phyloP scores from a whole-genome alignment of 768 basidiomycete genomes.

The Trametes coccinea region DNA sequence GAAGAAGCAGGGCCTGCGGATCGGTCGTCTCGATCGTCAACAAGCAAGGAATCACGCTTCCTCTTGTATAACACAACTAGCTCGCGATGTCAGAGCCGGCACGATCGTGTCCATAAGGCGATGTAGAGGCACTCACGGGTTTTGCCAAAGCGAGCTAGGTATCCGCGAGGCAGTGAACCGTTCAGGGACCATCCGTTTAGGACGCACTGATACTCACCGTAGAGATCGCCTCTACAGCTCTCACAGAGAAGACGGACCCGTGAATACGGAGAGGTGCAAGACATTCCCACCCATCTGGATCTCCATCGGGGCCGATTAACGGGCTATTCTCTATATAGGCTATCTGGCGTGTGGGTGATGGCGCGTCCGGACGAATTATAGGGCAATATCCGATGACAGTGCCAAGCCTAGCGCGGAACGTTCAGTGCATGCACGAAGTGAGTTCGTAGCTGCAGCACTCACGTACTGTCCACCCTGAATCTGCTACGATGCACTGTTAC shows the following conservation, averaged over 20 bases:
- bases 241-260: slow-evolving; percentile 27
- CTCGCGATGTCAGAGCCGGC: not conserved
- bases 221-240: slow-evolving; percentile 20
- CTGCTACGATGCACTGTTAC: slow-evolving; percentile 22
- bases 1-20: slow-evolving; percentile 26
- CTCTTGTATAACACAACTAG: slow-evolving; percentile 28
- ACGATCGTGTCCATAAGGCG: not conserved
- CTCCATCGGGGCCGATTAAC: slow-evolving; percentile 28
- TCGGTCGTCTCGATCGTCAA: slow-evolving; percentile 22
- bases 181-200: not conserved
- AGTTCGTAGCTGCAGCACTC: not conserved
- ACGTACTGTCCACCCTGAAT: slow-evolving; percentile 26
- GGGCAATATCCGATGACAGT: slow-evolving; percentile 26
- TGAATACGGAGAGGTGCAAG: slow-evolving; percentile 20
- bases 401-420: slow-evolving; percentile 15
- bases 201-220: slow-evolving; percentile 19
- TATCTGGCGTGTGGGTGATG: slow-evolving; percentile 28
- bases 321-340: slow-evolving; percentile 27
- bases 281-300: slow-evolving; percentile 31
- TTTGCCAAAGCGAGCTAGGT: slow-evolving; percentile 23
- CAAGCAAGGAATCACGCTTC: slow-evolving; percentile 23
- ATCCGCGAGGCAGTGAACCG: not conserved
- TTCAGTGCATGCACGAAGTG: not conserved
- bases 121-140: slow-evolving; percentile 13
- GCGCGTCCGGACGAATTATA: slow-evolving; percentile 20